Base-by-base conservation (phyloP, 805 yeast genomes). In the Wickerhamiella lipophila region DNA sequence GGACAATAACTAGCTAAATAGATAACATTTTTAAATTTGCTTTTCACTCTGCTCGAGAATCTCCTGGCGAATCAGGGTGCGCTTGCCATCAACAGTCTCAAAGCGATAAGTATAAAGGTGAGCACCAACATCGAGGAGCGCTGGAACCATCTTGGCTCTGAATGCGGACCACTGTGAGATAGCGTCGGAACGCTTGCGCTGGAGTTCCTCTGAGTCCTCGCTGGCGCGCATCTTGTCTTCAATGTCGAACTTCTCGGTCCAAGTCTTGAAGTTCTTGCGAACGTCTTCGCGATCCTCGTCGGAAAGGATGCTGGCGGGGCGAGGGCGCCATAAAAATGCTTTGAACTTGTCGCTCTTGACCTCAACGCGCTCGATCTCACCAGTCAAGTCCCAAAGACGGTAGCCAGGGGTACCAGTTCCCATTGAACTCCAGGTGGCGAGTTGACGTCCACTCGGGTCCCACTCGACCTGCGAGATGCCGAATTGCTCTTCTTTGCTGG, bases 381-480 rank as follows among this genome's bases (percentile, higher is more conserved):
- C 99, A 45, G 83, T 80, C 65, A 84, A 74, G 64, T 87, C 94
- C 69, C 73, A 88, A 55, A 92, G 68, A 65, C 78, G 84, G 76
- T 79, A 92, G 55, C 98, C 98, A 60, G 88, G 86, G 62, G 85
- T 95, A 19, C 50, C 55, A 57, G 82, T 76, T 85, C 94, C 81
- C 40, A 76, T 64, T 18, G 95, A 82, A 6, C 96, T 85, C 85
- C 89, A 83, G 16, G 82, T 84, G 44, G 89, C 81, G 48, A 89
- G 71, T 64, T 73, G 87, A 68, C 97, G 77, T 58, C 98, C 98
- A 46, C 95, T 81, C 51, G 95, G 89, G 67, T 92, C 98, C 98
- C 98, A 92, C 47, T 79, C 72, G 53, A 87, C 62, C 63, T 82
- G 83, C 46, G 95, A 82, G 68, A 87, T 75, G 53, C 95, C 94